Percentiles rank a stretch among this genome's conserved stretches.
These are phyloP conservation scores for Aspergillus thermomutatus DNA, from an alignment of 2,329 filamentous ascomycete genomes.

Conservation along the genomic window DNA sequence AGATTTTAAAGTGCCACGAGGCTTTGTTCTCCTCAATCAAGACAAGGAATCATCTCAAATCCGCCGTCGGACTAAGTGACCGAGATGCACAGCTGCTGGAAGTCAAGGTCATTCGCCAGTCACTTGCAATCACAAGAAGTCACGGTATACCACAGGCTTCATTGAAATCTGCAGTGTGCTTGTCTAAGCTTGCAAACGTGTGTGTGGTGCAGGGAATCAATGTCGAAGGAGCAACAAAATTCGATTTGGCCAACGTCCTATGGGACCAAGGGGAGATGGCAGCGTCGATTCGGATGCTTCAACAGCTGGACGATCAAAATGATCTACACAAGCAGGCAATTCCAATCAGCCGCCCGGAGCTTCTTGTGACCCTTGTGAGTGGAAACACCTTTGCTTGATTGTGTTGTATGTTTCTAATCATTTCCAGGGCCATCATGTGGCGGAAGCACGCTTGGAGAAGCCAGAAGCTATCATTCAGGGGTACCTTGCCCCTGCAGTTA, in stretches of 20 bases:
- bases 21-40: slow-evolving; percentile 78
- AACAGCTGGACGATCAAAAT: slow-evolving; percentile 63
- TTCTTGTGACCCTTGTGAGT: slow-evolving; percentile 74
- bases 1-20: slow-evolving; percentile 77
- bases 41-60: slow-evolving; percentile 62
- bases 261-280: slow-evolving; percentile 93
- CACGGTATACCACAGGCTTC: slow-evolving; percentile 84
- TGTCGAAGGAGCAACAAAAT: slow-evolving; percentile 71
- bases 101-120: slow-evolving; percentile 70
- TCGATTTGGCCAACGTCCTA: slow-evolving; percentile 83
- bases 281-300: slow-evolving; percentile 83
- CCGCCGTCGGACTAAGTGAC: slow-evolving; percentile 58
- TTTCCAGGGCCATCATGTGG: slow-evolving; percentile 72
- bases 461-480: slow-evolving; percentile 84
- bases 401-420: slow-evolving; percentile 3
- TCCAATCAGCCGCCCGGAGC: slow-evolving; percentile 67
- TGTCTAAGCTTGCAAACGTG: slow-evolving; percentile 71
- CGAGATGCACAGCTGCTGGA: slow-evolving; percentile 68
- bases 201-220: slow-evolving; percentile 70
- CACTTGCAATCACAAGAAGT: slow-evolving; percentile 71
- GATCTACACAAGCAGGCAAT: slow-evolving; percentile 67
- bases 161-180: slow-evolving; percentile 75
- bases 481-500: slow-evolving; percentile 80
- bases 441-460: slow-evolving; percentile 84
- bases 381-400: neutral